Base-by-base conservation (phyloP, 208 protist species). In the Porcisia hertigi region DNA sequence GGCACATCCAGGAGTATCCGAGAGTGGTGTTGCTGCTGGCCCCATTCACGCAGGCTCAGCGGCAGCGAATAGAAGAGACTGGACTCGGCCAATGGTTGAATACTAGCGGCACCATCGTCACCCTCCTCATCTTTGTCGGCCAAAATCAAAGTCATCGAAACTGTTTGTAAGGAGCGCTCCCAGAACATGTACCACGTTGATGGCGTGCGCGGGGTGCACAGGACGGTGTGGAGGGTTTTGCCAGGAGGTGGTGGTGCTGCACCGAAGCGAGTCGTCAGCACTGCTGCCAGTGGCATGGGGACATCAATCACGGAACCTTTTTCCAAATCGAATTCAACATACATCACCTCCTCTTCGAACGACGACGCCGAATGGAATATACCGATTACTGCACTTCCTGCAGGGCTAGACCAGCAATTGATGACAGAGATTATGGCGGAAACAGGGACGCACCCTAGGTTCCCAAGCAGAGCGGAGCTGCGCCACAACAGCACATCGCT, bases 401-500 rank as follows among this genome's bases (percentile, higher is more conserved):
- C 78, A 2, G 3, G 18, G 4, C 30, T 58, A 16, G 58, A 63
- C 78, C 78, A 82, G 78, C 73, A 82, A 52, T 82, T 82, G 30
- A 78, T 49, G 18, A 71, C 62, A 14, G 73, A 64, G 12, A 78
- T 36, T 25, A 78, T 36, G 20, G 41, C 49, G 36, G 66, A 58
- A 57, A 91, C 81, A 4, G 87, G 86, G 7, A 91, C 57, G 20
- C 79, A 82, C 30, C 73, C 72, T 41, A 94, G 84, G 18, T 76
- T 77, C 5, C 49, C 69, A 9, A 76, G 58, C 53, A 77, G 55
- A 34, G 25, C 57, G 23, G 60, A 77, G 39, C 39, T 34, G 9
- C 73, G 54, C 71, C 81, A 81, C 3, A 11, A 70, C 71, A 80
- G 39, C 54, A 71, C 64, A 39, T 62, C 71, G 39, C 75, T 72